Evolutionary conservation across 257 asterid species (phyloP).

Genomic region (Scutellaria barbata): DNA sequence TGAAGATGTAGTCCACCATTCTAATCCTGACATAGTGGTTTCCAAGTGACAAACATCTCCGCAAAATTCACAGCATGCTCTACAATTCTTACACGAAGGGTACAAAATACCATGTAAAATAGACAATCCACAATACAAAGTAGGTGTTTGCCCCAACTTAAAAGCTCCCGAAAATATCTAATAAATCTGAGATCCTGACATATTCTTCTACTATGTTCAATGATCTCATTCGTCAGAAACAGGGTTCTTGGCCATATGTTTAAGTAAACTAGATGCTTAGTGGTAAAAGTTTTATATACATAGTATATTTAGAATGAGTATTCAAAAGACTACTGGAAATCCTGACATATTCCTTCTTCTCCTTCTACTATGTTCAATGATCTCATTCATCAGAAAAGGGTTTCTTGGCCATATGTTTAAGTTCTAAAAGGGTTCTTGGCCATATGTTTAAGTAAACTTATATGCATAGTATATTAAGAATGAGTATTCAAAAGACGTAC

Average conservation of each 20-base stretch:
- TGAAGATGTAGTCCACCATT: not conserved
- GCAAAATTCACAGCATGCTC: no score
- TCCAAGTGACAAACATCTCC: no score
- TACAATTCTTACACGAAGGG: not conserved
- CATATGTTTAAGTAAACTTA: not conserved
- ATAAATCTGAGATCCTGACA: not conserved
- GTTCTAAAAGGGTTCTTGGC: no score
- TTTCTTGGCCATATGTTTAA: no score
- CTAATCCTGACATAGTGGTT: not conserved
- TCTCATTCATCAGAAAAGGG: no score
- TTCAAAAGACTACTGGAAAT: no score
- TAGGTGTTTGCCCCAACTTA: not conserved
- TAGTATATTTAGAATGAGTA: slow-evolving; percentile 7
- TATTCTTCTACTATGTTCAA: not conserved
- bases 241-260: not conserved
- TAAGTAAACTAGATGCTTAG: not conserved
- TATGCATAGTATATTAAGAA: no score
- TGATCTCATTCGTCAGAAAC: not conserved
- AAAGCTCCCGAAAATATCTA: not conserved
- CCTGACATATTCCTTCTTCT: no score
- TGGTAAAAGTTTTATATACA: no score
- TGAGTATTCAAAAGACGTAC: slow-evolving; percentile 37
- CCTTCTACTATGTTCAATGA: no score
- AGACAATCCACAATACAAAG: not conserved
- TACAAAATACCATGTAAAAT: not conserved